These are phyloP conservation scores for Corrigiola litoralis DNA, from an alignment of 179 eudicot species.

Conservation along the genomic window DNA sequence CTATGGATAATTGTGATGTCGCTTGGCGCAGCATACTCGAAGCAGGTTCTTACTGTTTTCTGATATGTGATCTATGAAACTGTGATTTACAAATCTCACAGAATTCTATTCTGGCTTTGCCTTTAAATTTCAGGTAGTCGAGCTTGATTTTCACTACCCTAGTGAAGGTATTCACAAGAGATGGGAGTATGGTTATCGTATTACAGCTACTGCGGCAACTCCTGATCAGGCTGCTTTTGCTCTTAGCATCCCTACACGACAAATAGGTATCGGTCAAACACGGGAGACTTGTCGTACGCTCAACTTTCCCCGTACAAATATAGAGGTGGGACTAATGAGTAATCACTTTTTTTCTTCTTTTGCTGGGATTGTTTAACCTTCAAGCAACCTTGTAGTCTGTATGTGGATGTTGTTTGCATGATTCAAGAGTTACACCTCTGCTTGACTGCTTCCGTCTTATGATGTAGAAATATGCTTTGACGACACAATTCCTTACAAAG, in stretches of 20 bases:
- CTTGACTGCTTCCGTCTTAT: no score
- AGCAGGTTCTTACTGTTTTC: conserved; percentile 30
- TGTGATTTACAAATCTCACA: neutral
- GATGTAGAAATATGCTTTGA: no score
- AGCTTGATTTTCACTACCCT: conserved; percentile 68
- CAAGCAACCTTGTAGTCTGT: no score
- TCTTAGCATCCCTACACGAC: conserved; percentile 44
- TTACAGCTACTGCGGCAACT: conserved; percentile 57
- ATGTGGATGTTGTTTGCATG: no score
- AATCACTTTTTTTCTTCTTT: neutral
- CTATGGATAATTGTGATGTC: conserved; percentile 69
- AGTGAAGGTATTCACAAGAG: conserved; percentile 68
- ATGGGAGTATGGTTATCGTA: conserved; percentile 57
- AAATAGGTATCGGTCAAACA: conserved; percentile 31
- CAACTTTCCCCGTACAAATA: conserved; percentile 44
- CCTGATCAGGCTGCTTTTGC: conserved; percentile 58
- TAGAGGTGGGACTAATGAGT: conserved; percentile 37
- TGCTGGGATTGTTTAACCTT: no score
- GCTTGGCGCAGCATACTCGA: conserved; percentile 40
- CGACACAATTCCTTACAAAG: no score
- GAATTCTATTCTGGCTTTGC: neutral
- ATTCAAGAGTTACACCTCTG: no score
- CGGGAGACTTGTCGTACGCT: conserved; percentile 70
- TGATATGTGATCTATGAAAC: neutral
- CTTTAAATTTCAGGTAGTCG: conserved; percentile 61